A percentile compares a stretch with the other conserved stretches of the same genome.
phyloP scores from a whole-genome alignment of 768 basidiomycete species.

The Collybiopsis luxurians region DNA sequence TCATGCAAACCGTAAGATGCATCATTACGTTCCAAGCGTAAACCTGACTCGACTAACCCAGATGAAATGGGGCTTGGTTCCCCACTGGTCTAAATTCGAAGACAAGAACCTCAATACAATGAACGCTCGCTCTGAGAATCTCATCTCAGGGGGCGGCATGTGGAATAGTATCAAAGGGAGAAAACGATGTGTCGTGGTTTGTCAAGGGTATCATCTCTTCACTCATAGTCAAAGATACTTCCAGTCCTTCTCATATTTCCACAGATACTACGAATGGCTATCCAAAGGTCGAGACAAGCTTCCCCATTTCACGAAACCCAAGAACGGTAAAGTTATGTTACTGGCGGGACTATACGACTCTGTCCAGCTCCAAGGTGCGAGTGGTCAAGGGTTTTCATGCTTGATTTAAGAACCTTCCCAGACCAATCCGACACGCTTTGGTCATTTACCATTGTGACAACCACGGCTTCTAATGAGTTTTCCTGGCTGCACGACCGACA shows the following conservation, averaged over 20 bases:
- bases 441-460: conserved; percentile 92
- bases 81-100: conserved; percentile 78
- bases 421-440: conserved; percentile 58
- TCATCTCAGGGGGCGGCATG: conserved; percentile 74
- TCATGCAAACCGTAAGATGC: conserved; percentile 52
- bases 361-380: conserved; percentile 60
- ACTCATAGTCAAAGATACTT: not conserved
- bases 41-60: not conserved
- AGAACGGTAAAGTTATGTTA: conserved; percentile 66
- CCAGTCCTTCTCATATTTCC: not conserved
- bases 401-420: conserved; percentile 19
- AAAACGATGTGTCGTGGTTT: conserved; percentile 84
- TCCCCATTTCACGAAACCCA: conserved; percentile 59
- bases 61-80: conserved; percentile 91
- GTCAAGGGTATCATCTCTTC: conserved; percentile 56
- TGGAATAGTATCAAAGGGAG: conserved; percentile 82
- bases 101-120: conserved; percentile 76
- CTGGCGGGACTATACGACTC: conserved; percentile 88
- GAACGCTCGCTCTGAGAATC: conserved; percentile 85
- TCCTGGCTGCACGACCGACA: conserved; percentile 91
- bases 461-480: conserved; percentile 63
- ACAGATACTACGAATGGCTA: conserved; percentile 94
- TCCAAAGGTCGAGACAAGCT: conserved; percentile 61
- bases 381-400: not conserved
- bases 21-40: too few relatives aligned